phyloP scores from a whole-genome alignment of 106 monocot genomes.

The Ottelia alismoides region DNA sequence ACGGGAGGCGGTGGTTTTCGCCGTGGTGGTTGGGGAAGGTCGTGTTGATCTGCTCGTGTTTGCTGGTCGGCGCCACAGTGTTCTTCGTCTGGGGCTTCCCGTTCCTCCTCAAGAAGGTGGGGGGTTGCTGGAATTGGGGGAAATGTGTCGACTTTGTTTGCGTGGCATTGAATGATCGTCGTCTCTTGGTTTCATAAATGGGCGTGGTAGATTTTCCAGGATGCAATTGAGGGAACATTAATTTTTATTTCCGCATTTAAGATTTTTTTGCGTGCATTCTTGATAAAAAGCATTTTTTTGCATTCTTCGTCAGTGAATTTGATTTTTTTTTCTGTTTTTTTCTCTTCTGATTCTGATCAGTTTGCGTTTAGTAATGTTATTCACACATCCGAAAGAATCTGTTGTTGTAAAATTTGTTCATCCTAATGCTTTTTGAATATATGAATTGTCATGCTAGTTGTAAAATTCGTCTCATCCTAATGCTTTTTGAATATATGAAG shows the following conservation, averaged over 20 bases:
- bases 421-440: background rate
- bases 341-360: background rate
- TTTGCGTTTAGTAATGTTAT: background rate
- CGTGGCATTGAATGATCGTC: background rate
- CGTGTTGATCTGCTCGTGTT: background rate
- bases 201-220: background rate
- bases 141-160: background rate
- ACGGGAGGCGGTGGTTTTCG: conserved; percentile 8
- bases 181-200: too few species aligned
- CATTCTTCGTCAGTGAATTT: too few species aligned
- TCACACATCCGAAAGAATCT: too few species aligned
- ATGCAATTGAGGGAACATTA: background rate
- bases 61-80: conserved; percentile 4
- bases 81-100: conserved; percentile 16
- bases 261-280: background rate
- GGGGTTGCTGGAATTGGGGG: conserved; percentile 10
- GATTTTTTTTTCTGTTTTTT: conserved; percentile 12
- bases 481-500: background rate
- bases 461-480: background rate
- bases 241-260: background rate
- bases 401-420: too few species aligned
- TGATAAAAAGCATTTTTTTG: too few species aligned
- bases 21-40: conserved; percentile 15
- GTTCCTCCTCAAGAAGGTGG: conserved; percentile 12
- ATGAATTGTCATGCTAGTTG: too few species aligned